Base-by-base conservation (phyloP, 495 filamentous ascomycete species). In the Xylaria longipes region DNA sequence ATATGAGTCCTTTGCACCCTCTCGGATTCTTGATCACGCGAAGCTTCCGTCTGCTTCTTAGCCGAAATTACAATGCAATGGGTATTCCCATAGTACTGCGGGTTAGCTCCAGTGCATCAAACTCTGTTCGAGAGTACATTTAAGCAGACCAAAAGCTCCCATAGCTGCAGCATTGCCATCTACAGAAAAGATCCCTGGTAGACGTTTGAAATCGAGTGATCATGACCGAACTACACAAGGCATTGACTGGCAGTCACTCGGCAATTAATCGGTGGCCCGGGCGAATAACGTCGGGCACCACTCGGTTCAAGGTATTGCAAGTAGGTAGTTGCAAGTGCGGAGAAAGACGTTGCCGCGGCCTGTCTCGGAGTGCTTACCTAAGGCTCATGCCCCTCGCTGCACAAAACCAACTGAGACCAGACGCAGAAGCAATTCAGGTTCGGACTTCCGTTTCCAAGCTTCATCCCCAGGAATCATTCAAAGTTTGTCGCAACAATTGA, bases 281-380 rank as follows among this genome's bases (percentile, higher is more conserved):
- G 6, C 33, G 33, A 37, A 37, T 37, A n/a, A 35, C 56, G 37
- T 35, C 29, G 56, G 31, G 52, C n/a, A 56, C 52, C 52, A 56
- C 29, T 31, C 52, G 11, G 29, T 15, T 7, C 52, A 14, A 31
- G 5, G 29, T 29, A n/a, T n/a, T 20, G 56, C 31, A 60, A 37
- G 57, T 37, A 33, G 29, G 57, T 37, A 33, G 29, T 60, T 60
- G 57, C 27, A 9, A 29, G 33, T 60, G 57, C 57, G 57, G 57
- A 60, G 57, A 37, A 20, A 11, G 27, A 60, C 5, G 31, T 37
- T 31, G 14, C 50, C 25, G 11, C 50, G 15, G 17, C 57, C 15
- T 37, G 33, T 37, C 57, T 60, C 57, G 31, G 57, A 35, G 7
- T n/a, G 57, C 57, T 37, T 60, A 60, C n/a, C 31, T 37, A 58